Percentiles rank a stretch among this genome's conserved stretches.
Evolutionary conservation across 164 flowering plant species (phyloP).

Genomic region (grape (Vitis vinifera)): ASM3070453v1 NC_081821.1:1395001-1395500

Average conservation of each 20-base stretch:
- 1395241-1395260: constrained; percentile 75
- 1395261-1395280: constrained; percentile 72
- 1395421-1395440: too few species aligned
- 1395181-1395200: not conserved
- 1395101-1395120: too few species aligned
- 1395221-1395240: constrained; percentile 63
- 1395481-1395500: too few species aligned
- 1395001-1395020: constrained; percentile 75
- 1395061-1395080: not conserved
- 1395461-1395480: too few species aligned
- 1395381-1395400: not conserved
- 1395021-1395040: constrained; percentile 81
- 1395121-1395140: constrained; percentile 3
- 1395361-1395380: too few species aligned
- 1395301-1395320: constrained; percentile 60
- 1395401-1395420: not conserved
- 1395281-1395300: constrained; percentile 73
- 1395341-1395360: too few species aligned
- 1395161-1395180: not conserved
- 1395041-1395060: constrained; percentile 57
- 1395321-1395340: constrained; percentile 27
- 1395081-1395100: too few species aligned
- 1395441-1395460: too few species aligned
- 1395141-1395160: not conserved
- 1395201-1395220: constrained; percentile 64